These are phyloP conservation scores for Rhazya stricta DNA, from an alignment of 257 asterid genomes.

Conservation along the genomic window DNA sequence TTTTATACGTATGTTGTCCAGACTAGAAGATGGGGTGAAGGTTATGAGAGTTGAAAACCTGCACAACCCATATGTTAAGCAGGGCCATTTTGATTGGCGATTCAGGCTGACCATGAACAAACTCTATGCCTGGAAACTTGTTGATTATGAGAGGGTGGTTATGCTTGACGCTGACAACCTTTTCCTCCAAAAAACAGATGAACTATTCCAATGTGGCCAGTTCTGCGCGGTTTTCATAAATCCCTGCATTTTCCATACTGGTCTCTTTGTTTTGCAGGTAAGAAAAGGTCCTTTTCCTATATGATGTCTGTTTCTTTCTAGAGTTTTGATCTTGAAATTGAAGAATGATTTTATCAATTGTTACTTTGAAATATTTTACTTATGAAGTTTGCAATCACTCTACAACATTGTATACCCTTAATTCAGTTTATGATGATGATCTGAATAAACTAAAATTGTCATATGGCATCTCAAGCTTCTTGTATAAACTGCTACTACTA, in stretches of 20 bases:
- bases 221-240: slow-evolving; percentile 91
- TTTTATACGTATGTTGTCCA: slow-evolving; percentile 25
- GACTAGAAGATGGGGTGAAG: slow-evolving; percentile 71
- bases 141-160: slow-evolving; percentile 66
- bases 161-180: slow-evolving; percentile 96
- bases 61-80: slow-evolving; percentile 55
- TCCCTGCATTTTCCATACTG: slow-evolving; percentile 95
- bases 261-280: slow-evolving; percentile 91
- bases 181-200: slow-evolving; percentile 67
- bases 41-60: slow-evolving; percentile 67
- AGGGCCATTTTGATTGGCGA: slow-evolving; percentile 49
- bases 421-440: not conserved
- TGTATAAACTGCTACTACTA: not conserved
- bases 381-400: not conserved
- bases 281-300: not conserved
- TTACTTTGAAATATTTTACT: not conserved
- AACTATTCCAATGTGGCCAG: slow-evolving; percentile 83
- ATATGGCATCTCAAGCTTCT: not conserved
- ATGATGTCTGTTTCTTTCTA: not conserved
- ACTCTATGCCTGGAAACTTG: slow-evolving; percentile 87
- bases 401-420: not conserved
- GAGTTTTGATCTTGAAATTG: not conserved
- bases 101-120: slow-evolving; percentile 77
- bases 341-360: not conserved
- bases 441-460: not conserved